These are phyloP conservation scores for Blastobotrys parvus DNA, from an alignment of 805 yeast genomes.

Conservation along the genomic window DNA sequence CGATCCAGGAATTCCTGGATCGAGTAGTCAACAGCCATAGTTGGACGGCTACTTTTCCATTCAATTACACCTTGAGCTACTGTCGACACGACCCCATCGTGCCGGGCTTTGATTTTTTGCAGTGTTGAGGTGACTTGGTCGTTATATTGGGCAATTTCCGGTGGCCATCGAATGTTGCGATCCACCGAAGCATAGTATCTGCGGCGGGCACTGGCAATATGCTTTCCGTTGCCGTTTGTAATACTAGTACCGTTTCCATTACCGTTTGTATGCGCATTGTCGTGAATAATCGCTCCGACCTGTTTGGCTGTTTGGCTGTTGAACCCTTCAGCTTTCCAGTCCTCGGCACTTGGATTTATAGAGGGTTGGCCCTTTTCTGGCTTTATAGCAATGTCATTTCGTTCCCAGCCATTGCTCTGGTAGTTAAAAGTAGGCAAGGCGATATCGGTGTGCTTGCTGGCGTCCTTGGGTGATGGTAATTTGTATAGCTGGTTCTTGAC, in stretches of 20 bases:
- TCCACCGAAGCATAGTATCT: slow-evolving; percentile 45
- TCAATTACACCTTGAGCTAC: slow-evolving; percentile 88
- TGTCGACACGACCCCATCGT: slow-evolving; percentile 88
- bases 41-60: slow-evolving; percentile 55
- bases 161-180: slow-evolving; percentile 58
- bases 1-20: slow-evolving; percentile 78
- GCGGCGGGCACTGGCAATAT: slow-evolving; percentile 18
- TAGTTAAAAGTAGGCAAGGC: not conserved
- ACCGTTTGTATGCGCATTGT: not conserved
- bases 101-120: slow-evolving; percentile 67
- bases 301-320: slow-evolving; percentile 2
- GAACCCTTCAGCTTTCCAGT: slow-evolving; percentile 20
- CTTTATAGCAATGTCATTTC: slow-evolving; percentile 25
- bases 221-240: slow-evolving; percentile 3
- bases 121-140: slow-evolving; percentile 56
- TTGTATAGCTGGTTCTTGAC: slow-evolving; percentile 23
- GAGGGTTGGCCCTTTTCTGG: slow-evolving; percentile 21
- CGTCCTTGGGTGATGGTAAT: slow-evolving; percentile 9
- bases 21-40: slow-evolving; percentile 52
- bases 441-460: not conserved
- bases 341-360: slow-evolving; percentile 17
- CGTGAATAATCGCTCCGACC: slow-evolving; percentile 25
- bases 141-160: slow-evolving; percentile 66
- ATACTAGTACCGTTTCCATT: slow-evolving; percentile 5
- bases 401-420: slow-evolving; percentile 4